These are phyloP conservation scores for Macrolepiota albuminosa DNA, from an alignment of 768 basidiomycete species.

Conservation along the genomic window DNA sequence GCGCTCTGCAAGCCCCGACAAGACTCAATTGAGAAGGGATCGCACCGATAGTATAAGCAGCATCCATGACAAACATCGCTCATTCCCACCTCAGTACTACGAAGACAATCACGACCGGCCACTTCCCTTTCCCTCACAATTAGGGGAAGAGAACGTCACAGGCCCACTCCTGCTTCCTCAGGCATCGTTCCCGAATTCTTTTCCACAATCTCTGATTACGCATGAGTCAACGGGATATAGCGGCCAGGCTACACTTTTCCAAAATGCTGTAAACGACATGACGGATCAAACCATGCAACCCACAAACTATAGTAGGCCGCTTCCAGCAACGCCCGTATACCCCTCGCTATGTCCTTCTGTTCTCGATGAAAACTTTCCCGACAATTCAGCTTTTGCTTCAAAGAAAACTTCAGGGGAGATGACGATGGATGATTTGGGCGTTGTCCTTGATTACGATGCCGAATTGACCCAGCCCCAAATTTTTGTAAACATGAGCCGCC, in stretches of 20 bases:
- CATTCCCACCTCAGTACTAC: neutral
- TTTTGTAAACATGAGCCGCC: slow-evolving; percentile 1
- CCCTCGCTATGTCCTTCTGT: slow-evolving; percentile 5
- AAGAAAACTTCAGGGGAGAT: slow-evolving; percentile 9
- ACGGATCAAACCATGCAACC: neutral
- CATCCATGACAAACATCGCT: neutral
- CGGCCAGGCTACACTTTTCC: neutral
- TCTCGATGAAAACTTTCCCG: neutral
- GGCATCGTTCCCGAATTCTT: slow-evolving; percentile 1
- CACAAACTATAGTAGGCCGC: slow-evolving; percentile 3
- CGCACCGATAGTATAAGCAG: slow-evolving; percentile 11
- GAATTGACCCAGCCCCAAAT: neutral
- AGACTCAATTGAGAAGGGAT: slow-evolving; percentile 1
- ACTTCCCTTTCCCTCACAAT: slow-evolving; percentile 6
- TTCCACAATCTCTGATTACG: slow-evolving; percentile 1
- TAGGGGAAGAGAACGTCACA: neutral
- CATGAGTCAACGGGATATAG: slow-evolving; percentile 6
- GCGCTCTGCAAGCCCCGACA: slow-evolving; percentile 17
- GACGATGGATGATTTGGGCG: slow-evolving; percentile 11
- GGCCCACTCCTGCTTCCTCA: slow-evolving; percentile 10
- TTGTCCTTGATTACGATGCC: slow-evolving; percentile 3
- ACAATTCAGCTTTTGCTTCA: neutral
- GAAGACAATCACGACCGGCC: neutral
- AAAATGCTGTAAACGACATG: neutral
- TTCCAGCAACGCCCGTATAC: slow-evolving; percentile 5